A percentile compares a stretch with the other conserved stretches of the same genome.
Evolutionary conservation across 2,329 filamentous ascomycete genomes (phyloP).

Genomic region (Cadophora luteo-olivacea): DNA sequence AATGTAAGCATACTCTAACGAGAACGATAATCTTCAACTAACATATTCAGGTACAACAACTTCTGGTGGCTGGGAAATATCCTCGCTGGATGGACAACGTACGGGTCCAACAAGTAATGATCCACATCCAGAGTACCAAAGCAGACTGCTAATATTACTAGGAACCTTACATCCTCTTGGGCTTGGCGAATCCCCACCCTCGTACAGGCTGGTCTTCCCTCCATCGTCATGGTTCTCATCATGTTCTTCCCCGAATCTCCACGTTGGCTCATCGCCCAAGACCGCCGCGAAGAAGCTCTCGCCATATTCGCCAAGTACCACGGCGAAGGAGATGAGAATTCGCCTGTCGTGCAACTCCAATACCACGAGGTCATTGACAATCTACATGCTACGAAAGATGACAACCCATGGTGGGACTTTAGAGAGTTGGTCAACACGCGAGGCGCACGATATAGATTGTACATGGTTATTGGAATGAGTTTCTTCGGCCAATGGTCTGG

Average conservation of each 20-base stretch:
- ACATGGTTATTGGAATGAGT: conserved; percentile 57
- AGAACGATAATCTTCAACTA: too few species aligned
- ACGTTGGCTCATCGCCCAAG: conserved; percentile 55
- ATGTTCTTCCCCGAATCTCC: conserved; percentile 48
- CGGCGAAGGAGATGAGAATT: conserved; percentile 59
- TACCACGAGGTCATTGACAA: conserved; percentile 62
- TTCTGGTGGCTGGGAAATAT: conserved; percentile 60
- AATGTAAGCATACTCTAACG: too few species aligned
- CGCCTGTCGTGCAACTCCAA: conserved; percentile 60
- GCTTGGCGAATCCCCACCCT: conserved; percentile 66
- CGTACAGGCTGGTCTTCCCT: conserved; percentile 54
- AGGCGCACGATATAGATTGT: conserved; percentile 55
- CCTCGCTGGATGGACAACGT: conserved; percentile 58
- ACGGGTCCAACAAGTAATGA: conserved; percentile 48
- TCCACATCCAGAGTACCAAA: conserved; percentile 25
- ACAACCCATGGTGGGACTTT: conserved; percentile 68
- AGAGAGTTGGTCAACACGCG: conserved; percentile 57
- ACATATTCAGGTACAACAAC: conserved; percentile 46
- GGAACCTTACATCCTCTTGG: conserved; percentile 51
- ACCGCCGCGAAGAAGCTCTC: conserved; percentile 61
- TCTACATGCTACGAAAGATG: conserved; percentile 53
- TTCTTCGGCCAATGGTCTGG: conserved; percentile 58
- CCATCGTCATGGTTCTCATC: conserved; percentile 54
- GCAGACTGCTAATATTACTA: conserved; percentile 35
- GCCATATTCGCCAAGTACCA: conserved; percentile 64